phyloP scores from a whole-genome alignment of 768 basidiomycete genomes.

The Psilocybe azurescens region DNA sequence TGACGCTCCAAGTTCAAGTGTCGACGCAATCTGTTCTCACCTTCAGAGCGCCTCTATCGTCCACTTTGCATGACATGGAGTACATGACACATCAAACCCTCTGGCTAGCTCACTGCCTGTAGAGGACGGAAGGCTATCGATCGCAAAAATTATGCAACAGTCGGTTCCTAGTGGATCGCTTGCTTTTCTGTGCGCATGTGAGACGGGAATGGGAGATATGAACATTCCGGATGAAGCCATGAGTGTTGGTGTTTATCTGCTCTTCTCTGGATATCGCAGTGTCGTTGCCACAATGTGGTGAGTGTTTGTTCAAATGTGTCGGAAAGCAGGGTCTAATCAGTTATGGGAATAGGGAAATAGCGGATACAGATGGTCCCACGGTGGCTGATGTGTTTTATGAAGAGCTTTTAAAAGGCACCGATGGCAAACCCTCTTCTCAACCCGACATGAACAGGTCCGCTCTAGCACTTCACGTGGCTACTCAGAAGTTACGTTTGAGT shows the following conservation, averaged over 20 bases:
- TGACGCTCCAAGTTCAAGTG: constrained; percentile 21
- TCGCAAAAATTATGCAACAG: constrained; percentile 29
- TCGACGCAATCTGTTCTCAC: neutral
- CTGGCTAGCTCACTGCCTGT: constrained; percentile 31
- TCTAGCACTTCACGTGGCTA: constrained; percentile 7
- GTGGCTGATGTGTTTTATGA: constrained; percentile 20
- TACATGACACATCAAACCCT: constrained; percentile 29
- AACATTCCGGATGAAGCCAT: constrained; percentile 29
- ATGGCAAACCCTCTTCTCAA: neutral
- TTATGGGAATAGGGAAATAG: constrained; percentile 15
- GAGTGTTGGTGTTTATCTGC: constrained; percentile 27
- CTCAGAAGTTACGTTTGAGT: neutral
- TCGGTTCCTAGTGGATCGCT: constrained; percentile 20
- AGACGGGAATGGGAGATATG: constrained; percentile 33
- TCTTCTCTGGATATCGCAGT: constrained; percentile 30
- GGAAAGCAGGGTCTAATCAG: neutral
- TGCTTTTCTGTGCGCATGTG: constrained; percentile 38
- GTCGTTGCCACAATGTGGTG: constrained; percentile 31
- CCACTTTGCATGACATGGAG: constrained; percentile 39
- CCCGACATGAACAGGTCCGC: constrained; percentile 6
- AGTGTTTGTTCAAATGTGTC: neutral
- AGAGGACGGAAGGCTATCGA: constrained; percentile 19
- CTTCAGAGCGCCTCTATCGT: constrained; percentile 20
- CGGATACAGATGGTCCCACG: constrained; percentile 18
- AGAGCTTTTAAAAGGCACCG: constrained; percentile 7